Evolutionary conservation across 2,329 filamentous ascomycete species (phyloP).

Genomic region (Paramyrothecium roridum): DNA sequence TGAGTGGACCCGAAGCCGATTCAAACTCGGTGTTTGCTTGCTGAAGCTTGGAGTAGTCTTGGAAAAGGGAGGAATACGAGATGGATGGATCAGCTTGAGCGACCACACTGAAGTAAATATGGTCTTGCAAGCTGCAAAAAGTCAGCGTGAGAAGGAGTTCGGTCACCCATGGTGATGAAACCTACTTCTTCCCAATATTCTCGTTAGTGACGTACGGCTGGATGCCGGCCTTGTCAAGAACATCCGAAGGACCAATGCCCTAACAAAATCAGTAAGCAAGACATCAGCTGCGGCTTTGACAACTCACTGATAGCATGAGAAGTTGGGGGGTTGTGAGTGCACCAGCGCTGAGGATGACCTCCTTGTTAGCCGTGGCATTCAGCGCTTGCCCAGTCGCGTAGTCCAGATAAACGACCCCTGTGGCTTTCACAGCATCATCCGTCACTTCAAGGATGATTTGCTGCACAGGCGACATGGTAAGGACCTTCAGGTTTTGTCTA

Average conservation of each 20-base stretch:
- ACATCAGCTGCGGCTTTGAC: background rate
- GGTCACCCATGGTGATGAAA: too few species aligned
- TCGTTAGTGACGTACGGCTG: too few species aligned
- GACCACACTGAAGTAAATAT: background rate
- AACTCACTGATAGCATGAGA: background rate
- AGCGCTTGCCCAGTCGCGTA: background rate
- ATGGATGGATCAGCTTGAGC: background rate
- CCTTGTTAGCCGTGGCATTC: background rate
- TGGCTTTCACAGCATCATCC: background rate
- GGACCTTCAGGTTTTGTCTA: background rate
- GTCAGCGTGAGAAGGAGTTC: too few species aligned
- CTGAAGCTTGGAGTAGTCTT: background rate
- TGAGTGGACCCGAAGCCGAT: background rate
- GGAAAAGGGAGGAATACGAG: background rate
- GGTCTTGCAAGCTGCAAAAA: background rate
- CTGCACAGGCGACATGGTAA: background rate
- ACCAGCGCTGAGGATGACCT: background rate
- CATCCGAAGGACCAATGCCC: background rate
- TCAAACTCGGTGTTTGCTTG: background rate
- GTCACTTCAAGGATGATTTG: background rate
- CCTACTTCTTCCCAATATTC: too few species aligned
- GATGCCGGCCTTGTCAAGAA: background rate
- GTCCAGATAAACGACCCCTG: background rate
- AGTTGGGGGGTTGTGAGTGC: background rate
- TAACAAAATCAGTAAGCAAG: background rate